These are phyloP conservation scores for Parathielavia hyrcaniae DNA, from an alignment of 495 filamentous ascomycete genomes.

Conservation along the genomic window DNA sequence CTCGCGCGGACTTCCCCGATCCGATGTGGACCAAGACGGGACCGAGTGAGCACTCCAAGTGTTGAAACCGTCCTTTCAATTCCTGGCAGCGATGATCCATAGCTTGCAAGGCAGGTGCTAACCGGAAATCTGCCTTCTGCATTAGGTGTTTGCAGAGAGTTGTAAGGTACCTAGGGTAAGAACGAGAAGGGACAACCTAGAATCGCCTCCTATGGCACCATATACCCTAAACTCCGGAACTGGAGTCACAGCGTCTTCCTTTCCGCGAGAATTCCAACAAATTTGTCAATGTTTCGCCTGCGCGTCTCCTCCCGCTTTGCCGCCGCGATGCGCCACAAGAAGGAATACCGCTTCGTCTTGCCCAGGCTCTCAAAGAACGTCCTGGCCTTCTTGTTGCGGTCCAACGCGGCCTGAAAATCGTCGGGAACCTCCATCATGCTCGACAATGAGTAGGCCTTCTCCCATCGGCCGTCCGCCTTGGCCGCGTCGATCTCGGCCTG, in stretches of 20 bases:
- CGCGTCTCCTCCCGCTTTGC: slow-evolving; percentile 30
- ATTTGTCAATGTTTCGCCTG: slow-evolving; percentile 26
- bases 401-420: slow-evolving; percentile 39
- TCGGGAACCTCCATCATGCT: slow-evolving; percentile 40
- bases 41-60: too few species aligned
- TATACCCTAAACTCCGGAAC: too few species aligned
- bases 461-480: slow-evolving; percentile 51
- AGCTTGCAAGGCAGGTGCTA: too few species aligned
- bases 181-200: too few species aligned
- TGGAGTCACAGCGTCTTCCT: slow-evolving; percentile 20
- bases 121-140: too few species aligned
- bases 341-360: slow-evolving; percentile 40
- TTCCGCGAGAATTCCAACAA: slow-evolving; percentile 24
- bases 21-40: too few species aligned
- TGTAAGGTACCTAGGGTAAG: too few species aligned
- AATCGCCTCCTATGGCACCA: too few species aligned
- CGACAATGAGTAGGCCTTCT: slow-evolving; percentile 46
- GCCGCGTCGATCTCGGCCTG: slow-evolving; percentile 47
- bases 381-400: slow-evolving; percentile 27
- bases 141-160: too few species aligned
- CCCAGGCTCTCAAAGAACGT: slow-evolving; percentile 38
- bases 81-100: too few species aligned
- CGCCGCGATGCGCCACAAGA: slow-evolving; percentile 41
- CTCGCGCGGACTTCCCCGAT: too few species aligned
- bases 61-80: too few species aligned